These are phyloP conservation scores for Paxillus rubicundulus DNA, from an alignment of 768 basidiomycete genomes.

Conservation along the genomic window DNA sequence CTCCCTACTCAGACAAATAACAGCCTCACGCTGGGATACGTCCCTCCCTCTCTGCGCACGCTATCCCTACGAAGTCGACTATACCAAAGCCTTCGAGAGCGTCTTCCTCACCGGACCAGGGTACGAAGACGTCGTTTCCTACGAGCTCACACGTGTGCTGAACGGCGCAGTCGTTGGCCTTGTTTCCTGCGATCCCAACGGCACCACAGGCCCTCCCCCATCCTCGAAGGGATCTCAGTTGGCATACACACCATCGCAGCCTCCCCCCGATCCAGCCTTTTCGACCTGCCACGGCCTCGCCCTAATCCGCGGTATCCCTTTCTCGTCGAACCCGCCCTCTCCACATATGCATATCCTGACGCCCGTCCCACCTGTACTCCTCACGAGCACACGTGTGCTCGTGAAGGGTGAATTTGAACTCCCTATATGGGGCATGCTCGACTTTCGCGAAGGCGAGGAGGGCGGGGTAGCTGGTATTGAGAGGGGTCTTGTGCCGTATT, in stretches of 20 bases:
- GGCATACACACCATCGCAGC: constrained; percentile 57
- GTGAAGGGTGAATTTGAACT: constrained; percentile 89
- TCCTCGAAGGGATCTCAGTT: constrained; percentile 21
- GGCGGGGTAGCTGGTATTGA: constrained; percentile 48
- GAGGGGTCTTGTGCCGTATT: constrained; percentile 64
- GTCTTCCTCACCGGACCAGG: constrained; percentile 73
- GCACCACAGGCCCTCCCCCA: neutral
- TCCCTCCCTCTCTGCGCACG: constrained; percentile 62
- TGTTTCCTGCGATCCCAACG: constrained; percentile 43
- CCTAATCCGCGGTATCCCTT: constrained; percentile 55
- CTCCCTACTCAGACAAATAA: constrained; percentile 31
- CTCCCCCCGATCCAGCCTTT: constrained; percentile 52
- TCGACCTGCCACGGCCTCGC: constrained; percentile 61
- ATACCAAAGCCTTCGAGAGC: constrained; percentile 52
- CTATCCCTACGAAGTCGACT: constrained; percentile 72
- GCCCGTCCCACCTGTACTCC: constrained; percentile 53
- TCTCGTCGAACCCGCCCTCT: constrained; percentile 28
- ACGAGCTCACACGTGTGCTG: constrained; percentile 68
- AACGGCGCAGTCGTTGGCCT: constrained; percentile 83
- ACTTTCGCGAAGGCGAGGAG: constrained; percentile 47
- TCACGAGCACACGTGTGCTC: constrained; percentile 39
- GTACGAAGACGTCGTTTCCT: constrained; percentile 70
- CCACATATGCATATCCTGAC: constrained; percentile 71
- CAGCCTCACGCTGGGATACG: constrained; percentile 62
- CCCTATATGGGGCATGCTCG: constrained; percentile 85